Percentiles rank a stretch among this genome's conserved stretches.
phyloP scores from a whole-genome alignment of 768 basidiomycete genomes.

The Coprinopsis strossmayeri region DNA sequence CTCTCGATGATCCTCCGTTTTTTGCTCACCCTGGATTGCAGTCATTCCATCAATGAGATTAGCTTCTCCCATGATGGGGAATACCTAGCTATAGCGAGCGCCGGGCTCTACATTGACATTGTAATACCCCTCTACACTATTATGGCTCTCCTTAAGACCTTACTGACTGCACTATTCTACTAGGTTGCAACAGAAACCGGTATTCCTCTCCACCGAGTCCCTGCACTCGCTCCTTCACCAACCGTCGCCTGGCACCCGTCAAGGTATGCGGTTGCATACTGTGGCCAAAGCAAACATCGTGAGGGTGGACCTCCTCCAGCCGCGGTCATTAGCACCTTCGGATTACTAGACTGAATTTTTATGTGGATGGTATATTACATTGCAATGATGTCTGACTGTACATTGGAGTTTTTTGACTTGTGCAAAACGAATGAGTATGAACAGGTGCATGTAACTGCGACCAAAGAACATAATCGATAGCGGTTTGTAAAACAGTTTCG shows the following conservation, averaged over 20 bases:
- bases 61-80: slow-evolving; percentile 84
- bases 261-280: slow-evolving; percentile 75
- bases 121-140: slow-evolving; percentile 34
- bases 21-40: slow-evolving; percentile 20
- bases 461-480: slow-evolving; percentile 16
- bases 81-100: slow-evolving; percentile 70
- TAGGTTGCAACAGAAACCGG: slow-evolving; percentile 80
- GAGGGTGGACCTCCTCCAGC: slow-evolving; percentile 62
- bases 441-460: slow-evolving; percentile 6
- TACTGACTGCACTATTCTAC: too few relatives aligned
- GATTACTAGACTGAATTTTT: slow-evolving; percentile 30
- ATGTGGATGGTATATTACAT: not conserved
- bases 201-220: slow-evolving; percentile 67
- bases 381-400: not conserved
- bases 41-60: slow-evolving; percentile 63
- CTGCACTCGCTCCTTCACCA: slow-evolving; percentile 63
- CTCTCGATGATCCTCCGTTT: not conserved
- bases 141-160: not conserved
- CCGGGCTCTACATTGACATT: slow-evolving; percentile 71
- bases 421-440: not conserved
- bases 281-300: slow-evolving; percentile 63
- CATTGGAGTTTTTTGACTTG: slow-evolving; percentile 5
- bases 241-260: slow-evolving; percentile 81
- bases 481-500: not conserved
- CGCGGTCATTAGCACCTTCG: slow-evolving; percentile 71